Evolutionary conservation across 805 yeast species (phyloP), one percentile per base, ranked within the genome.

Genomic region (Monosporozyma yasuniensis): DNA sequence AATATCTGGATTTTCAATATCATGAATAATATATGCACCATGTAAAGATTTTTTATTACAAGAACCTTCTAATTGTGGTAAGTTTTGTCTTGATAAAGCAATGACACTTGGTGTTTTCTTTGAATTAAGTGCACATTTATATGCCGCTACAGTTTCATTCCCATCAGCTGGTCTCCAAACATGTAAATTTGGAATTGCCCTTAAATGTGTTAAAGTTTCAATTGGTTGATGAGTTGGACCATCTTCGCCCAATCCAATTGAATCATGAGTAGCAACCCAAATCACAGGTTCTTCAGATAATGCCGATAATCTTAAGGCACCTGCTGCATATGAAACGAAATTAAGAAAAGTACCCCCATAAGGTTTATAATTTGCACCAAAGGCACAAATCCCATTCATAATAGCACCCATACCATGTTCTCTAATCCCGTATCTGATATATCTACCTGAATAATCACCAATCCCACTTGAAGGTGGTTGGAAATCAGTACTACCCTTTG

Each of bases 331-430:
- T 9, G 84, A 79, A 42, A 81, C 84, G 63, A 93, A 93, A 81
- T 93, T 93, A 71, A 93, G 78, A 90, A 93, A 93, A 65, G 99
- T 91, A 73, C 96, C 99, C 70, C 96, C 97, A 75, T 82, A 89
- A 61, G 89, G 84, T 72, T 83, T 85, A 78, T 77, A 81, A 76
- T 87, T 88, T 56, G 86, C 86, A 57, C 83, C 83, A 65, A 74
- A 91, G 48, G 97, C 97, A 53, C 91, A 77, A 63, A 91, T 85
- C 82, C 99, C 99, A 74, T 93, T 91, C 82, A 90, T 79, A 70
- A 90, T 85, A 57, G 97, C 97, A 75, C 96, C 96, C 97, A 91
- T 89, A 72, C 87, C 98, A 74, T 93, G 98, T 78, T 91, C 99
- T 74, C 99, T 85, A 57, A 91, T 96, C 81, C 99, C 99, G 71